phyloP scores from a whole-genome alignment of 352 stramenopile genomes.

The Phytophthora meadii region DNA sequence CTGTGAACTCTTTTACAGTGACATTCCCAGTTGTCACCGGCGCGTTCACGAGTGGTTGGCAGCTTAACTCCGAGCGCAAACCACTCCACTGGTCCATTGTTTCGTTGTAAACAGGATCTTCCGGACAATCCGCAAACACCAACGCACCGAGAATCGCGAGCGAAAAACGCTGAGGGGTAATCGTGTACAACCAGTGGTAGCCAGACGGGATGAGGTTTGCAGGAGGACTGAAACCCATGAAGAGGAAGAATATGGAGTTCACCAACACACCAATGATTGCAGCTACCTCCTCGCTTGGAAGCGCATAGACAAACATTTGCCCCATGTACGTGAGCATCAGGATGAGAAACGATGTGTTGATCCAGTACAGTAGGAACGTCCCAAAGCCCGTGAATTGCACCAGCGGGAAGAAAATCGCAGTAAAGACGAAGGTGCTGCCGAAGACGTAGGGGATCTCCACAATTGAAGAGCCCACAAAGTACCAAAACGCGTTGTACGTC shows the following conservation, averaged over 20 bases:
- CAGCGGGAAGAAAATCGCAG: slow-evolving; percentile 47
- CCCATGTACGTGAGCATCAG: slow-evolving; percentile 45
- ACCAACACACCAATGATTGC: slow-evolving; percentile 35
- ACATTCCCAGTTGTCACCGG: slow-evolving; percentile 35
- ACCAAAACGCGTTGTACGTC: slow-evolving; percentile 83
- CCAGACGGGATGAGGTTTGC: slow-evolving; percentile 37
- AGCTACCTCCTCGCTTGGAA: slow-evolving; percentile 38
- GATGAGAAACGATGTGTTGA: slow-evolving; percentile 39
- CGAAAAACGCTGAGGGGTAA: slow-evolving; percentile 40
- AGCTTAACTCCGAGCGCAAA: slow-evolving; percentile 38
- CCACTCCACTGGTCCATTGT: slow-evolving; percentile 21
- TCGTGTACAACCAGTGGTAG: slow-evolving; percentile 49
- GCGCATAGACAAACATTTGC: slow-evolving; percentile 37
- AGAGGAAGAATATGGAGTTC: slow-evolving; percentile 46
- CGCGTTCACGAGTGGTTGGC: slow-evolving; percentile 41
- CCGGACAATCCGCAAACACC: slow-evolving; percentile 42
- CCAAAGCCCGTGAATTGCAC: slow-evolving; percentile 45
- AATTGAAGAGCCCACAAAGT: slow-evolving; percentile 69
- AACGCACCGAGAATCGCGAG: slow-evolving; percentile 37
- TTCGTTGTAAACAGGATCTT: slow-evolving; percentile 30
- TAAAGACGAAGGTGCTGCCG: slow-evolving; percentile 43
- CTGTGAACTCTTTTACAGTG: slow-evolving; percentile 56
- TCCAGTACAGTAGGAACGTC: slow-evolving; percentile 40
- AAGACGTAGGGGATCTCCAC: slow-evolving; percentile 71
- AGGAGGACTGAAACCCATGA: slow-evolving; percentile 45